phyloP scores from a whole-genome alignment of 768 basidiomycete species.

The Lactifluus piperatus region DNA sequence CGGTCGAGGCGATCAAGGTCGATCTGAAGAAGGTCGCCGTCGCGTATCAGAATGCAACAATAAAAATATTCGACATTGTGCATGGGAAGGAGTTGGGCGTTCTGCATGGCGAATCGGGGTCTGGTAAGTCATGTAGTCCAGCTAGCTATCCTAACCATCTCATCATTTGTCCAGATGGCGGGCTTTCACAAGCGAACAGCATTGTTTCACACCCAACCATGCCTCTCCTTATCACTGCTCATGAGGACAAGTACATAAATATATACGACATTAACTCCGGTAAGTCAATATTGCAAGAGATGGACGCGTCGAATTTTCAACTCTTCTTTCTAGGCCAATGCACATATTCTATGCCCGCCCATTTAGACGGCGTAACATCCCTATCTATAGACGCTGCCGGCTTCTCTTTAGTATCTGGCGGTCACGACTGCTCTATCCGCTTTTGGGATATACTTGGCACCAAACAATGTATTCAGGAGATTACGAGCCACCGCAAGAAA shows the following conservation, averaged over 20 bases:
- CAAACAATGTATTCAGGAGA: constrained; percentile 79
- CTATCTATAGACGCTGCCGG: constrained; percentile 82
- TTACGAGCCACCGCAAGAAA: constrained; percentile 83
- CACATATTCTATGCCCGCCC: constrained; percentile 83
- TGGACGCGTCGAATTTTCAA: background rate
- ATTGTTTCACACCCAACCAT: constrained; percentile 87
- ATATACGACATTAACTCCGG: constrained; percentile 82
- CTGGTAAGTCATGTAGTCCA: constrained; percentile 6
- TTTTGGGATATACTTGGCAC: constrained; percentile 89
- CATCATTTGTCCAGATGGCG: constrained; percentile 46
- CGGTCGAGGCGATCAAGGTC: constrained; percentile 73
- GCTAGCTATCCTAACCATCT: background rate
- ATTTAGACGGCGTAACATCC: constrained; percentile 87
- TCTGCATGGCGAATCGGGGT: constrained; percentile 29
- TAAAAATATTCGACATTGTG: constrained; percentile 90
- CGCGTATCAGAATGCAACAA: constrained; percentile 79
- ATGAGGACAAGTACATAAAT: constrained; percentile 90
- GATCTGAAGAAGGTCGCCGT: constrained; percentile 85
- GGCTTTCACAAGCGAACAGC: constrained; percentile 75
- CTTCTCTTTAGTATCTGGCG: constrained; percentile 80
- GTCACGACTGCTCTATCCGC: constrained; percentile 89
- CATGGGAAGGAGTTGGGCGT: constrained; percentile 68
- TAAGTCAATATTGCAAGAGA: constrained; percentile 31
- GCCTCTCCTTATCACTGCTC: constrained; percentile 79
- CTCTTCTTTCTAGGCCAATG: constrained; percentile 51